Percentiles rank a stretch among this genome's conserved stretches.
Conservation (phyloP, 192 early-diverging fungal genomes). For the Mortierella hygrophila region DNA sequence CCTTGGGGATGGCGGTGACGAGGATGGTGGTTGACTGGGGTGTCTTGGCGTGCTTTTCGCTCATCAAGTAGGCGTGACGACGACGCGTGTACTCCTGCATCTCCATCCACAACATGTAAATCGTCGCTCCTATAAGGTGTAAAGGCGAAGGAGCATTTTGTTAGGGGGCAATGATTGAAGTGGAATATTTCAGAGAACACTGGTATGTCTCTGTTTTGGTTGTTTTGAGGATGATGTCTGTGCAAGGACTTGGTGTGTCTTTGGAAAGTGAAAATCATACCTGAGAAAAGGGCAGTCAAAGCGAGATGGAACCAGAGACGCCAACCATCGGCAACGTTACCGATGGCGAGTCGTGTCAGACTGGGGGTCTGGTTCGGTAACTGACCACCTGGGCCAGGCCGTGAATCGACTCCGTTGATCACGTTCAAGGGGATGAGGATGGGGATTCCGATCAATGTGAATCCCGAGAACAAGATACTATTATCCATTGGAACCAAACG, state of each 20-base stretch:
- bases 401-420: constrained; percentile 57
- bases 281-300: constrained; percentile 62
- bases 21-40: constrained; percentile 75
- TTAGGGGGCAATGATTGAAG: neutral
- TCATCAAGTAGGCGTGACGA: constrained; percentile 75
- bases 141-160: neutral
- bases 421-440: constrained; percentile 84
- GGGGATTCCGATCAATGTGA: constrained; percentile 67
- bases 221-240: neutral
- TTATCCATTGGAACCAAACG: constrained; percentile 9
- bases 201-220: neutral
- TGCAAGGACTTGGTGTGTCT: neutral
- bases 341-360: constrained; percentile 74
- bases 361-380: constrained; percentile 15
- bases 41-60: constrained; percentile 60
- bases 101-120: constrained; percentile 60
- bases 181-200: neutral
- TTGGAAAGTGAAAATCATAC: constrained; percentile 51
- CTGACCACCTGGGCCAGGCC: neutral
- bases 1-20: constrained; percentile 74
- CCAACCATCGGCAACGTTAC: constrained; percentile 70
- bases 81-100: constrained; percentile 72
- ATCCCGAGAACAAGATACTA: constrained; percentile 70
- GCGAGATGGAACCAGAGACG: constrained; percentile 82
- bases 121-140: constrained; percentile 44